Percentiles rank a stretch among this genome's conserved stretches.
These are phyloP conservation scores for Tephrocybe sp. DNA, from an alignment of 768 basidiomycete species.

Conservation along the genomic window DNA sequence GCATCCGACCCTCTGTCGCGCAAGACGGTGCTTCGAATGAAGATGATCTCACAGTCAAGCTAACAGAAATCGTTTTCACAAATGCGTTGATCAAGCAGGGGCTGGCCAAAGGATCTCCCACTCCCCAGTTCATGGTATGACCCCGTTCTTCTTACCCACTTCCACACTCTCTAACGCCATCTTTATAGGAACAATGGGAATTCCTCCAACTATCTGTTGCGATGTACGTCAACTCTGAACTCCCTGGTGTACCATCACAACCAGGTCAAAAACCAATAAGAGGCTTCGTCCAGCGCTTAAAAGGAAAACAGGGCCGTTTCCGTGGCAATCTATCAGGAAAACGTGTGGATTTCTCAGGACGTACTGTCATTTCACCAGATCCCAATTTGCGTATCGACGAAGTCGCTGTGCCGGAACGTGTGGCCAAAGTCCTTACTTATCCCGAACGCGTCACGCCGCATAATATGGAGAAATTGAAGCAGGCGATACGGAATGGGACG, in stretches of 20 bases:
- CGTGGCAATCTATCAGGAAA: conserved; percentile 98
- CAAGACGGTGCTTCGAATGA: conserved; percentile 99
- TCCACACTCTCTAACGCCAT: conserved; percentile 2
- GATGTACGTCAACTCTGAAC: conserved; percentile 97
- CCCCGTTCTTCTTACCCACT: background rate
- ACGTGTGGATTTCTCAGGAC: conserved; percentile 96
- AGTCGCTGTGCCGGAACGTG: conserved; percentile 94
- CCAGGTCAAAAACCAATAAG: conserved; percentile 92
- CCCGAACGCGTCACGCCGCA: conserved; percentile 92
- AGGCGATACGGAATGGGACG: conserved; percentile 83
- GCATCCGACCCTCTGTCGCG: conserved; percentile 94
- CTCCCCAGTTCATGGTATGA: conserved; percentile 81
- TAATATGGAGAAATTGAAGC: conserved; percentile 75
- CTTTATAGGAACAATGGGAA: conserved; percentile 91
- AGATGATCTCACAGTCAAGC: conserved; percentile 95
- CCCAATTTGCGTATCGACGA: conserved; percentile 99
- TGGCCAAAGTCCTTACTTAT: conserved; percentile 93
- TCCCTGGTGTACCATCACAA: conserved; percentile 88
- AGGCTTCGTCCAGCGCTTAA: conserved; percentile 95
- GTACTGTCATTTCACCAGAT: conserved; percentile 98
- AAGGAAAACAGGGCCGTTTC: conserved; percentile 99
- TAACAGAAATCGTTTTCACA: conserved; percentile 94
- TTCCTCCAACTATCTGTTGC: conserved; percentile 92
- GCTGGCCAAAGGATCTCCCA: conserved; percentile 82
- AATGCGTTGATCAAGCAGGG: conserved; percentile 92